Percentiles rank a stretch among this genome's conserved stretches.
phyloP scores from a whole-genome alignment of 2,329 filamentous ascomycete genomes.

The Fusarium sp. region DNA sequence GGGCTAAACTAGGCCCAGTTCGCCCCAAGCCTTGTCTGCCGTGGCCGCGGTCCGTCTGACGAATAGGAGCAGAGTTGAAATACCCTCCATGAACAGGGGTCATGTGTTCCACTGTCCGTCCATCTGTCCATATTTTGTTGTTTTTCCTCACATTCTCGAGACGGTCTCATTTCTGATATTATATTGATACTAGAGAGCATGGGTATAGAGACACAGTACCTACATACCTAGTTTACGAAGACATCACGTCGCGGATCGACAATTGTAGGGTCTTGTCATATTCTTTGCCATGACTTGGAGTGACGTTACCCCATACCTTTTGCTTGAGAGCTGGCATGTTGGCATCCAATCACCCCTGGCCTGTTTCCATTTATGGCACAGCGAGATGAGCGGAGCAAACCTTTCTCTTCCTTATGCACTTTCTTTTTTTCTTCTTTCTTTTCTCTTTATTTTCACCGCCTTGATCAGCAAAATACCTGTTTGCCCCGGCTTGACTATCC shows the following conservation, averaged over 20 bases:
- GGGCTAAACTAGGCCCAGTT: constrained; percentile 32
- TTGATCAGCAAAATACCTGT: not conserved
- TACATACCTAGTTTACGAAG: not conserved
- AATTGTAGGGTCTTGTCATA: constrained; percentile 7
- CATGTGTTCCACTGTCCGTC: constrained; percentile 20
- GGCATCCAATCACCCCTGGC: constrained; percentile 24
- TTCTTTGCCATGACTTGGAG: constrained; percentile 27
- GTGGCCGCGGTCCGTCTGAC: constrained; percentile 12
- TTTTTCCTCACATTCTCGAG: constrained; percentile 32
- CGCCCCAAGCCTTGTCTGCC: constrained; percentile 35
- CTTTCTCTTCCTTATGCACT: not conserved
- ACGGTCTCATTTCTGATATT: constrained; percentile 6
- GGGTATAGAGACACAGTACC: not conserved
- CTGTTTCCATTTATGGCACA: constrained; percentile 36
- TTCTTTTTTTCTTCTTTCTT: not conserved
- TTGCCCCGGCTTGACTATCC: constrained; percentile 3
- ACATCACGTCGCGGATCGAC: not conserved
- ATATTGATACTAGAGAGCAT: not conserved
- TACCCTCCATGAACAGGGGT: constrained; percentile 26
- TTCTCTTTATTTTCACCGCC: constrained; percentile 29
- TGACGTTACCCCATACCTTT: constrained; percentile 38
- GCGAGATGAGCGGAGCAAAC: constrained; percentile 27
- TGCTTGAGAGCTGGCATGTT: constrained; percentile 27
- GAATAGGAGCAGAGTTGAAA: constrained; percentile 21
- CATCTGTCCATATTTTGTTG: not conserved